These are phyloP conservation scores for Canariomyces notabilis DNA, from an alignment of 2,329 filamentous ascomycete genomes.

Conservation along the genomic window DNA sequence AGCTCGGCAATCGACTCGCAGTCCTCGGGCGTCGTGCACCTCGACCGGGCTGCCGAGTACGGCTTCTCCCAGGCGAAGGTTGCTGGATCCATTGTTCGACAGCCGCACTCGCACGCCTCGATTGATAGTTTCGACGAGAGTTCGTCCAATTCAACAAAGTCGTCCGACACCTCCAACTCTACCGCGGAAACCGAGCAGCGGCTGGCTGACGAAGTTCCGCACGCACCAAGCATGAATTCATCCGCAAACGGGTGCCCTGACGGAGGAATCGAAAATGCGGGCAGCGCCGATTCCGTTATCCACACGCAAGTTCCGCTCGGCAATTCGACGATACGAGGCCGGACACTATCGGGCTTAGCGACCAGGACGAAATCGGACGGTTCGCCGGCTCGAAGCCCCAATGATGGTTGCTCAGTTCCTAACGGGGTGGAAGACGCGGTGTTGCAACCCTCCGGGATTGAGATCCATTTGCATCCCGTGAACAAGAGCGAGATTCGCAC, in stretches of 20 bases:
- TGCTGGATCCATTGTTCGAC: conserved; percentile 30
- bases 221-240: conserved; percentile 53
- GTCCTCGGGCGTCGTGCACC: conserved; percentile 40
- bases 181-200: conserved; percentile 41
- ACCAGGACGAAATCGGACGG: conserved; percentile 20
- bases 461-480: conserved; percentile 30
- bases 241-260: conserved; percentile 51
- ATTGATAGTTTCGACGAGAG: conserved; percentile 52
- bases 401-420: conserved; percentile 30
- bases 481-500: conserved; percentile 24
- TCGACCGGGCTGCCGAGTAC: conserved; percentile 37
- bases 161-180: conserved; percentile 44
- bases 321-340: conserved; percentile 24
- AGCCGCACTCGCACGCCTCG: conserved; percentile 39
- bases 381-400: conserved; percentile 27
- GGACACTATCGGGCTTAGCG: conserved; percentile 21
- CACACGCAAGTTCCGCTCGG: conserved; percentile 26
- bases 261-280: conserved; percentile 32
- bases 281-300: conserved; percentile 3
- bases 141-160: conserved; percentile 45
- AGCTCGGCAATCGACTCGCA: conserved; percentile 39
- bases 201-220: conserved; percentile 38
- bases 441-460: conserved; percentile 31
- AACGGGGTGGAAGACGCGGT: conserved; percentile 32
- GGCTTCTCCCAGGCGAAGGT: conserved; percentile 30